A percentile compares a stretch with the other conserved stretches of the same genome.
These are phyloP conservation scores for Verticillium longisporum DNA, from an alignment of 2,329 filamentous ascomycete species.

Conservation along the genomic window DNA sequence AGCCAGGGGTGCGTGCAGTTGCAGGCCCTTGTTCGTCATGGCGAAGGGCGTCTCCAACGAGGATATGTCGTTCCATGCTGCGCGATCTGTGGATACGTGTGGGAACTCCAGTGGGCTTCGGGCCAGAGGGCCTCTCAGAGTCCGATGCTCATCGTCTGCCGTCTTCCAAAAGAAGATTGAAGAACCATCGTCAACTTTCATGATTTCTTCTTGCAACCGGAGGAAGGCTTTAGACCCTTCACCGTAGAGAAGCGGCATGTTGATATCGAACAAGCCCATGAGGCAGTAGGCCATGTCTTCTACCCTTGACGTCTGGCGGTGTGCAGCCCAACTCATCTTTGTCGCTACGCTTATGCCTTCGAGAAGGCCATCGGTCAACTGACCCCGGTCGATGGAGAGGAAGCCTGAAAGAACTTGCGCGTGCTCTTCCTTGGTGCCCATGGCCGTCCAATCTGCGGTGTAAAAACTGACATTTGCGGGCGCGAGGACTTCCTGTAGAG, in stretches of 20 bases:
- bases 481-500: neutral
- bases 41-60: neutral
- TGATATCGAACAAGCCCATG: conserved; percentile 16
- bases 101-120: neutral
- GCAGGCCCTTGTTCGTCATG: neutral
- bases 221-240: conserved; percentile 9
- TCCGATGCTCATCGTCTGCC: neutral
- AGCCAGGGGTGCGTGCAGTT: neutral
- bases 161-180: conserved; percentile 16
- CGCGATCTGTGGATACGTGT: neutral
- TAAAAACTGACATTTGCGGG: neutral
- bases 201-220: conserved; percentile 17
- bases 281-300: conserved; percentile 19
- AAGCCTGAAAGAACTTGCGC: neutral
- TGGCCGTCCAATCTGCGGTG: neutral
- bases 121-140: neutral
- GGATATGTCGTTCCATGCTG: neutral
- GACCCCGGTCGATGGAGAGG: neutral
- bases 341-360: conserved; percentile 3
- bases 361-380: neutral
- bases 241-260: conserved; percentile 19
- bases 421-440: neutral
- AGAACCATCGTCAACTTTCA: conserved; percentile 11
- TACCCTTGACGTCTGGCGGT: conserved; percentile 12
- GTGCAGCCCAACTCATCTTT: conserved; percentile 17